Base-by-base conservation (phyloP, 2,329 filamentous ascomycete genomes). In the Ophiostoma fasciatum region DNA sequence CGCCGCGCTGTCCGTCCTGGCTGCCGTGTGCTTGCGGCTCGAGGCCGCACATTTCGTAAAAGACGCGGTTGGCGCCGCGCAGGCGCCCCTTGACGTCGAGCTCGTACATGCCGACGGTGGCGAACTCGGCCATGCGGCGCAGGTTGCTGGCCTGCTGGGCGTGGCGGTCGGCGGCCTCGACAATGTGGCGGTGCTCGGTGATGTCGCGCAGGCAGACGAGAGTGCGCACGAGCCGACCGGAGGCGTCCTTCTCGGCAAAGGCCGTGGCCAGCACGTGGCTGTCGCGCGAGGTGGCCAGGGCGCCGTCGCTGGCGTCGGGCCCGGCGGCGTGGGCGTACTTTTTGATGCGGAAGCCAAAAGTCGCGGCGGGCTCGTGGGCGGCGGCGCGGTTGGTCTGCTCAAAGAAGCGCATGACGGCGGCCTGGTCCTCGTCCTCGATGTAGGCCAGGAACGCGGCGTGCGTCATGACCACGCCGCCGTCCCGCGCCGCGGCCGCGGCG, bases 71-170 rank as follows among this genome's bases (percentile, higher is more conserved):
- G 7, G 64, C 66, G 18, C 62, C 61, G 4, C 68, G 49, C 7
- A 70, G 49, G 3, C 60, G 59, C 11, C 66, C 66, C 18, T 64
- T 57, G n/a, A 62, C 53, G 38, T 63, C 59, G 53, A 68, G 64
- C 33, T 68, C 64, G 43, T 66, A 70, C 61, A 70, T 64, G 35
- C 66, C 66, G 10, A 70, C 66, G 0, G 66, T 68, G 5, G 65
- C 65, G 35, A 64, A 60, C 45, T 70, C 64, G 7, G 66, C 64
- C 54, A 70, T 66, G 29, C 66, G 60, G 46, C 66, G 66, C 20
- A 70, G 52, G 40, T 69, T 68, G 43, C 66, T 62, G 7, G 64
- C 62, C 38, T 69, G 61, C 43, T 67, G 64, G 3, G 64, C 64
- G 31, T 63, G 56, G 14, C 59, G 56, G 19, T 64, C 53, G 0